These are phyloP conservation scores for Suillus discolor DNA, from an alignment of 768 basidiomycete species.

Conservation along the genomic window DNA sequence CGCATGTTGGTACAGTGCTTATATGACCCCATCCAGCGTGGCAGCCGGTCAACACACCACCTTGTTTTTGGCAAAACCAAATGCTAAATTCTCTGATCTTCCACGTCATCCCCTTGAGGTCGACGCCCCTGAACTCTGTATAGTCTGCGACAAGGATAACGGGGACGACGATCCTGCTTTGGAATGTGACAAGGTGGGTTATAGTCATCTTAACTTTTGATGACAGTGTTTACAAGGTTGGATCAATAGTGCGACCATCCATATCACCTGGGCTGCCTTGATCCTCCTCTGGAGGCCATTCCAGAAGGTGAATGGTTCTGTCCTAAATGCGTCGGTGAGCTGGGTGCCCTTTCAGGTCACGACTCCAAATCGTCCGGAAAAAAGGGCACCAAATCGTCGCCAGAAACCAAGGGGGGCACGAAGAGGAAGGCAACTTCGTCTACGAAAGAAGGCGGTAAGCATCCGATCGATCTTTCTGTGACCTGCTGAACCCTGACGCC, in stretches of 20 bases:
- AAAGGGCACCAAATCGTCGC: slow-evolving; percentile 22
- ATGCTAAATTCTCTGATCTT: slow-evolving; percentile 73
- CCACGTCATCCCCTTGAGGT: slow-evolving; percentile 81
- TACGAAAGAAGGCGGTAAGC: slow-evolving; percentile 40
- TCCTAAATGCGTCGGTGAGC: slow-evolving; percentile 64
- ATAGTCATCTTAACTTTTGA: slow-evolving; percentile 1
- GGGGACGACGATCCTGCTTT: slow-evolving; percentile 75
- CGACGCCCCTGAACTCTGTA: slow-evolving; percentile 65
- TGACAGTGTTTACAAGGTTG: slow-evolving; percentile 1
- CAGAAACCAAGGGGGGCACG: slow-evolving; percentile 28
- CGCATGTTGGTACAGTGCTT: neutral
- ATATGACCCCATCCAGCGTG: slow-evolving; percentile 48
- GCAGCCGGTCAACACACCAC: slow-evolving; percentile 89
- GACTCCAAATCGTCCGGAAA: slow-evolving; percentile 14
- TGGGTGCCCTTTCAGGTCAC: slow-evolving; percentile 44
- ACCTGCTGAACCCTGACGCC: slow-evolving; percentile 28
- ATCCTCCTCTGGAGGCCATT: slow-evolving; percentile 71
- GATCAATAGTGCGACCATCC: slow-evolving; percentile 78
- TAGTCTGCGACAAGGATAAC: slow-evolving; percentile 68
- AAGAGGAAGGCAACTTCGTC: slow-evolving; percentile 51
- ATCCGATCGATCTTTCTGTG: neutral
- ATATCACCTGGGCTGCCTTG: slow-evolving; percentile 82
- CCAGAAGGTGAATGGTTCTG: slow-evolving; percentile 97
- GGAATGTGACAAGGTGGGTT: slow-evolving; percentile 86
- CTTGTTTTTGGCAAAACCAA: slow-evolving; percentile 77